phyloP scores from a whole-genome alignment of 176 grass and related monocot species.

The Ananas comosus region DNA sequence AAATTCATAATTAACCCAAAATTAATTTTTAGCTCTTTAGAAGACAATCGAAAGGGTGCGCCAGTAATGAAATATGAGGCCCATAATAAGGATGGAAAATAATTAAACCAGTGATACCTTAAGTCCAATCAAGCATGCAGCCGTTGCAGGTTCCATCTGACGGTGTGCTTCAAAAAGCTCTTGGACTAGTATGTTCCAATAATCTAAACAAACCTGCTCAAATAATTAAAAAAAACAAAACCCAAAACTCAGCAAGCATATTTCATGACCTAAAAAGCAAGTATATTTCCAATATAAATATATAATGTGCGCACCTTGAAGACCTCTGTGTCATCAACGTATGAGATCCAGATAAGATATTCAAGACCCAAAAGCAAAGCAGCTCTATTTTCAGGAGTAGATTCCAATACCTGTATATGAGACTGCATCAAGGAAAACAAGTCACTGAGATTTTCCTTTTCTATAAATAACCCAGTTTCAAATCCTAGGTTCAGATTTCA shows the following conservation, averaged over 20 bases:
- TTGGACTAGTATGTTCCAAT: conserved; percentile 92
- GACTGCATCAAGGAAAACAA: conserved; percentile 32
- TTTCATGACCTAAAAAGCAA: not conserved
- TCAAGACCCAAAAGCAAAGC: conserved; percentile 80
- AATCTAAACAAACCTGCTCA: conserved; percentile 90
- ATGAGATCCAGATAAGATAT: conserved; percentile 94
- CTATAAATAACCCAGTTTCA: no score
- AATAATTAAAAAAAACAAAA: conserved; percentile 1
- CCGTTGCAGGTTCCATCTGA: conserved; percentile 71
- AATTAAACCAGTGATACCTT: conserved; percentile 34
- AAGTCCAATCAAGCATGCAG: conserved; percentile 87
- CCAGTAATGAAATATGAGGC: conserved; percentile 8
- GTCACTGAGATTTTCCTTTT: not conserved
- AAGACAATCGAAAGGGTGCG: not conserved
- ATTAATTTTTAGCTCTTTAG: not conserved
- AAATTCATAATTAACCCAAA: not conserved
- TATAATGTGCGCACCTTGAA: conserved; percentile 59
- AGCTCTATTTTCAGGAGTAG: conserved; percentile 67
- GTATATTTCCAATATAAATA: not conserved
- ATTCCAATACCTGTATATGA: conserved; percentile 80
- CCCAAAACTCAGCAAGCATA: conserved; percentile 1
- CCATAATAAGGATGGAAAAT: conserved; percentile 1
- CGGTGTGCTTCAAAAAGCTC: conserved; percentile 96
- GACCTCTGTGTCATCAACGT: conserved; percentile 98
- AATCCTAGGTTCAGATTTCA: no score